Evolutionary conservation across 169 alveolate species (phyloP), one percentile per base, ranked within the genome.

Genomic region (Cryptosporidium sp.): DNA sequence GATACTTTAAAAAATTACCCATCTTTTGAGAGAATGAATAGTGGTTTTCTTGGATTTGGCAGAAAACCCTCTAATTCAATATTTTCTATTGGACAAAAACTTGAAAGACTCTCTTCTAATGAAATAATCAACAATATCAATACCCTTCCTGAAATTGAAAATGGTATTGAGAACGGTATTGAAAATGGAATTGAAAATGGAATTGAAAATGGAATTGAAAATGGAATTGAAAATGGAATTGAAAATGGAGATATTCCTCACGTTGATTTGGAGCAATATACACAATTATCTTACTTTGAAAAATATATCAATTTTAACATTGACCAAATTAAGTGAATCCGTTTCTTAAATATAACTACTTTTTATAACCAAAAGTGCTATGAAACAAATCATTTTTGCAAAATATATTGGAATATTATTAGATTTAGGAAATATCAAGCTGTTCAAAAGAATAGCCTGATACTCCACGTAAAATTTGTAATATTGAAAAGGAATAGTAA

Each of bases 381-480:
- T 3, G 44, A 14, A 33, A 14, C 14, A 68, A 23, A 68, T 37
- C 56, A 33, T 3, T 12, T 68, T 68, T 35, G 21, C 2, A 33
- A 14, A 68, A 12, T 33, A 35, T 68, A 5, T 8, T 5, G 6
- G 31, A 33, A 33, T 68, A 5, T 68, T 31, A 9, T 31, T 68
- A 6, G 21, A 0, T 39, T 56, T 16, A 35, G 21, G 70, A 75
- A 53, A 53, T 80, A 37, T 65, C 89, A 0, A 80, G 21, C 16
- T 60, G 48, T 29, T 80, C 89, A 62, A 80, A 89, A 9, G 94
- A 62, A 65, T 92, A 93, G 2, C 92, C 94, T 12, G 91, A 84
- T 7, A 85, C 91, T n/a, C 91, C 91, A 68, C 95, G 68, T n/a
- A 91, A 84, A 18, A 87, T 89, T 70, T 92, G 93, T 18, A 92